Conservation (phyloP, 371 early-diverging fungal species). For the Thermomucor indicae-seudaticae region DNA sequence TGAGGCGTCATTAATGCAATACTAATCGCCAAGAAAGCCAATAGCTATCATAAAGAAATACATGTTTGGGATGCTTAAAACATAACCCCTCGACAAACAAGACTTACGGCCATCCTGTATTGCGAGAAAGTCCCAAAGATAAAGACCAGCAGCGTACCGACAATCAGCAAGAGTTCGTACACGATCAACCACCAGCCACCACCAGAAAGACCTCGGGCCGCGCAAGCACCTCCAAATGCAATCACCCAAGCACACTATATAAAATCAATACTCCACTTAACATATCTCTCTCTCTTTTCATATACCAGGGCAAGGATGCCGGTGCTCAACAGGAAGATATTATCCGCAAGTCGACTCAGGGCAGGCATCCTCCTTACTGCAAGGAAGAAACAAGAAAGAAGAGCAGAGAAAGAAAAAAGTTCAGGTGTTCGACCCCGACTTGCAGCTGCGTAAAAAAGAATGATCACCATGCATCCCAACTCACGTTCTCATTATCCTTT, state of each 20-base stretch:
- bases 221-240: constrained; percentile 35
- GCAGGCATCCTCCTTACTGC: constrained; percentile 6
- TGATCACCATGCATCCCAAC: too few relatives aligned
- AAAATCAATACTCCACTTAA: not conserved
- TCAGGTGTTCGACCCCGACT: too few relatives aligned
- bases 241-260: constrained; percentile 36
- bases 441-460: too few relatives aligned
- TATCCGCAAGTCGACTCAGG: constrained; percentile 21
- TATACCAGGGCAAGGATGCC: constrained; percentile 23
- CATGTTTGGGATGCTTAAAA: too few relatives aligned
- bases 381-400: constrained; percentile 6
- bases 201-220: constrained; percentile 15
- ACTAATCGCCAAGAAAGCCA: constrained; percentile 39
- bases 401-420: not conserved
- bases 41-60: constrained; percentile 20
- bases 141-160: constrained; percentile 16
- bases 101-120: constrained; percentile 36
- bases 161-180: constrained; percentile 30
- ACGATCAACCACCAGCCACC: constrained; percentile 43
- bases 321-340: constrained; percentile 28
- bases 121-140: constrained; percentile 23
- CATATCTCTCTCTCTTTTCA: not conserved
- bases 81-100: not conserved
- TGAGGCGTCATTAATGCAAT: constrained; percentile 25
- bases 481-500: too few relatives aligned